A percentile compares a stretch with the other conserved stretches of the same genome.
These are phyloP conservation scores for Limonium bicolor DNA, from an alignment of 148 eudicot genomes.

Conservation along the genomic window DNA sequence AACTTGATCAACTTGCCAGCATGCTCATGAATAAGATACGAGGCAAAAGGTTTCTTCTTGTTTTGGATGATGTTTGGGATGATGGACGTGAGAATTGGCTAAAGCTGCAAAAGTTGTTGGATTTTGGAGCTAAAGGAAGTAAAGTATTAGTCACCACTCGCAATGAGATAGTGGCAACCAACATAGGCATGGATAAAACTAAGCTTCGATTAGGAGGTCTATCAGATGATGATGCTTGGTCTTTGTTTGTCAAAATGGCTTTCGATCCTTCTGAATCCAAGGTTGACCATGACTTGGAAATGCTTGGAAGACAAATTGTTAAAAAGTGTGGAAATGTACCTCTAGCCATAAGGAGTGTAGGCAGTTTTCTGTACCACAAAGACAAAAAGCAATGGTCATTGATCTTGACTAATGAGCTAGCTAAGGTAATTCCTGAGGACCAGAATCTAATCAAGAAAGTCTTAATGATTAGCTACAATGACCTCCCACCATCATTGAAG, in stretches of 20 bases:
- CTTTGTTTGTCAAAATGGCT: conserved; percentile 12
- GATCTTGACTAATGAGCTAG: conserved; percentile 10
- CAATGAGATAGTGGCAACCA: conserved; percentile 5
- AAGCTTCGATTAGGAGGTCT: conserved; percentile 9
- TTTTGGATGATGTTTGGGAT: conserved; percentile 22
- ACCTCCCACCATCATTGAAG: conserved; percentile 3
- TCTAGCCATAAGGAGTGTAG: conserved; percentile 16
- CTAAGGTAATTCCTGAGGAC: conserved; percentile 6
- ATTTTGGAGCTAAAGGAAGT: conserved; percentile 8
- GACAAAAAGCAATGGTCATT: conserved; percentile 14
- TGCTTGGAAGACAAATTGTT: conserved; percentile 3
- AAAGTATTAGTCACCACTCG: conserved; percentile 22
- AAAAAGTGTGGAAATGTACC: conserved; percentile 12
- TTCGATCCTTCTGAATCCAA: background rate
- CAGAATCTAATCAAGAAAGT: conserved; percentile 10
- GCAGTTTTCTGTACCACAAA: conserved; percentile 12
- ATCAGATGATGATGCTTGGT: conserved; percentile 13
- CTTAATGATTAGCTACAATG: conserved; percentile 19
- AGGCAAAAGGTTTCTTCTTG: conserved; percentile 4
- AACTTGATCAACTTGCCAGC: background rate
- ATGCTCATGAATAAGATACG: conserved; percentile 1
- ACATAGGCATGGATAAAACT: conserved; percentile 6
- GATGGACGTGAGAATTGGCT: conserved; percentile 11
- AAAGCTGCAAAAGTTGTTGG: conserved; percentile 3
- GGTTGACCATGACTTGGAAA: background rate